These are phyloP conservation scores for Tylopilus rubrobrunneus DNA, from an alignment of 768 basidiomycete species.

Conservation along the genomic window DNA sequence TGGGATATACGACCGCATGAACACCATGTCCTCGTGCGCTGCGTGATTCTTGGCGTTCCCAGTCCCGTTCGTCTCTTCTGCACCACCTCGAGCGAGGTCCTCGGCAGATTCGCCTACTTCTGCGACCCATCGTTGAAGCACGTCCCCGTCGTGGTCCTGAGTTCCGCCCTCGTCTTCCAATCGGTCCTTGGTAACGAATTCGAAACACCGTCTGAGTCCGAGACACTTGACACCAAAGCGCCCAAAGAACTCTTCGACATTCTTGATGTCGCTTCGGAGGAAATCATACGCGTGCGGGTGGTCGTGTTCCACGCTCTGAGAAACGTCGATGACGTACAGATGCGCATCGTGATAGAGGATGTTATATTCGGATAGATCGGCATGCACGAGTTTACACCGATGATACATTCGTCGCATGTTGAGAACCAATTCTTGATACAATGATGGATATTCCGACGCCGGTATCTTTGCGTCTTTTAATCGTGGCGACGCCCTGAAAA, in stretches of 20 bases:
- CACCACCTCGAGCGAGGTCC: conserved; percentile 8
- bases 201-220: conserved; percentile 80
- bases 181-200: conserved; percentile 73
- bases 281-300: conserved; percentile 97
- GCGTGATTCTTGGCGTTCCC: conserved; percentile 7
- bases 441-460: conserved; percentile 42
- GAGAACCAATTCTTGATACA: conserved; percentile 81
- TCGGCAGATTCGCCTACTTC: conserved; percentile 27
- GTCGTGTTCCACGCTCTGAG: conserved; percentile 97
- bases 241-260: conserved; percentile 90
- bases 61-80: conserved; percentile 2
- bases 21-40: conserved; percentile 79
- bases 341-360: conserved; percentile 81
- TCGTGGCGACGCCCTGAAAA: conserved; percentile 80
- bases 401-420: conserved; percentile 83
- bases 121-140: conserved; percentile 48
- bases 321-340: conserved; percentile 95
- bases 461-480: conserved; percentile 82
- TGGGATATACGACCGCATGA: conserved; percentile 92
- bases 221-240: conserved; percentile 70
- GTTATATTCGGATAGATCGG: conserved; percentile 98
- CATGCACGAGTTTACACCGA: conserved; percentile 90
- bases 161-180: conserved; percentile 29
- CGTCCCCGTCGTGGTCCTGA: conserved; percentile 23
- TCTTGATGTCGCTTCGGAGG: conserved; percentile 85